Evolutionary conservation across 2,329 filamentous ascomycete genomes (phyloP).

Genomic region (Parastagonospora avenae): DNA sequence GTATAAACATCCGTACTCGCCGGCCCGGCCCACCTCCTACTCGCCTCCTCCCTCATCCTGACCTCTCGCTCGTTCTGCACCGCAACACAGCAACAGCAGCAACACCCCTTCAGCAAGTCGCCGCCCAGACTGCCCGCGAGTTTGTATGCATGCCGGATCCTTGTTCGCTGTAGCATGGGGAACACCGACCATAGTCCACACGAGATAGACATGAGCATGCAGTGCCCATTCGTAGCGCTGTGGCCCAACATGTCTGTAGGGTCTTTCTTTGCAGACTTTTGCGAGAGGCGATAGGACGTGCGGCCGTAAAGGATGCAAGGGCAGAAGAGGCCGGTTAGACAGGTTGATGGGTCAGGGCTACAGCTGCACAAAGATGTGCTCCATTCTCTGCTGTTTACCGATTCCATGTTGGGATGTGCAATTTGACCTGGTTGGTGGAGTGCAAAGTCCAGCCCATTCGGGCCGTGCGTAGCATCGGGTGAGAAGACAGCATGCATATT

Average conservation of each 20-base stretch:
- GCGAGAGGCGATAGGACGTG: slow-evolving; percentile 50
- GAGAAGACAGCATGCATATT: slow-evolving; percentile 42
- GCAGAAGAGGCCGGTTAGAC: slow-evolving; percentile 48
- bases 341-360: slow-evolving; percentile 43
- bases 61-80: slow-evolving; percentile 55
- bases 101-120: slow-evolving; percentile 46
- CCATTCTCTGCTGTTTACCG: slow-evolving; percentile 32
- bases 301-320: slow-evolving; percentile 53
- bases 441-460: slow-evolving; percentile 44
- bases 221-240: slow-evolving; percentile 46
- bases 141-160: slow-evolving; percentile 52
- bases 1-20: slow-evolving; percentile 41
- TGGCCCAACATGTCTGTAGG: slow-evolving; percentile 48
- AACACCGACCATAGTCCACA: slow-evolving; percentile 48
- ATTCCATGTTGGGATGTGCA: slow-evolving; percentile 49
- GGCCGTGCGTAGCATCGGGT: slow-evolving; percentile 44
- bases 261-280: slow-evolving; percentile 45
- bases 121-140: slow-evolving; percentile 43
- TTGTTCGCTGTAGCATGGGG: slow-evolving; percentile 44
- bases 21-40: slow-evolving; percentile 45
- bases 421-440: slow-evolving; percentile 49
- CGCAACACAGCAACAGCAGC: slow-evolving; percentile 50
- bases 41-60: slow-evolving; percentile 49
- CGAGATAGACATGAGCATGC: slow-evolving; percentile 43
- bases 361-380: slow-evolving; percentile 41